These are phyloP conservation scores for Kuraishia hungarica DNA, from an alignment of 805 yeast genomes.

Conservation along the genomic window DNA sequence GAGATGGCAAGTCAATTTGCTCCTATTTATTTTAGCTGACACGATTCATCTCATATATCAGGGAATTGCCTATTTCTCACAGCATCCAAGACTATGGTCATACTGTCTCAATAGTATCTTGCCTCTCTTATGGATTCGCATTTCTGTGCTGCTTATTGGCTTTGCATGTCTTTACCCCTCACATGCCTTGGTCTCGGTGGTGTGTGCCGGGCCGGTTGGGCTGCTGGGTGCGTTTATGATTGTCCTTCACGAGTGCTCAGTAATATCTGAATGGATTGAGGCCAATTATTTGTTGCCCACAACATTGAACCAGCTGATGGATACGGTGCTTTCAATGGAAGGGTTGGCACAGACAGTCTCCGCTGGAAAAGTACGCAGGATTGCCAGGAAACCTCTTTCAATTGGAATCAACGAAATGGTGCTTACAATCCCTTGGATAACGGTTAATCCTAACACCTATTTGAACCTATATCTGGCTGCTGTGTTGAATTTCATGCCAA, in stretches of 20 bases:
- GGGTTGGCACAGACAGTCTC: slow-evolving; percentile 15
- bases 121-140: slow-evolving; percentile 13
- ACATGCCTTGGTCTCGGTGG: slow-evolving; percentile 6
- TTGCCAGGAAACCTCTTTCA: slow-evolving; percentile 4
- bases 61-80: background rate
- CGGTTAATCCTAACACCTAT: slow-evolving; percentile 8
- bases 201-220: slow-evolving; percentile 9
- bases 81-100: slow-evolving; percentile 13
- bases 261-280: slow-evolving; percentile 19
- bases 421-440: slow-evolving; percentile 14
- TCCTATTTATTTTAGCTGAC: too few relatives aligned
- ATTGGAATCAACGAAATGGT: slow-evolving; percentile 5
- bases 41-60: too few relatives aligned
- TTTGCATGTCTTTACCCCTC: slow-evolving; percentile 2
- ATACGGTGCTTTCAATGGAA: slow-evolving; percentile 17
- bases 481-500: slow-evolving; percentile 40
- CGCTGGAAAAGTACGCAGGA: slow-evolving; percentile 23
- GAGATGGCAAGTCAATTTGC: background rate
- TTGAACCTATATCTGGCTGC: slow-evolving; percentile 26
- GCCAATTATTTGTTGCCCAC: slow-evolving; percentile 20
- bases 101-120: slow-evolving; percentile 13
- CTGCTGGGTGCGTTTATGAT: slow-evolving; percentile 17
- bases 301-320: slow-evolving; percentile 22
- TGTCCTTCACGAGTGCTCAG: slow-evolving; percentile 20
- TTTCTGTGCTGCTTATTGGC: slow-evolving; percentile 9